These are phyloP conservation scores for Fusarium sp. DNA, from an alignment of 2,329 filamentous ascomycete genomes.

Conservation along the genomic window DNA sequence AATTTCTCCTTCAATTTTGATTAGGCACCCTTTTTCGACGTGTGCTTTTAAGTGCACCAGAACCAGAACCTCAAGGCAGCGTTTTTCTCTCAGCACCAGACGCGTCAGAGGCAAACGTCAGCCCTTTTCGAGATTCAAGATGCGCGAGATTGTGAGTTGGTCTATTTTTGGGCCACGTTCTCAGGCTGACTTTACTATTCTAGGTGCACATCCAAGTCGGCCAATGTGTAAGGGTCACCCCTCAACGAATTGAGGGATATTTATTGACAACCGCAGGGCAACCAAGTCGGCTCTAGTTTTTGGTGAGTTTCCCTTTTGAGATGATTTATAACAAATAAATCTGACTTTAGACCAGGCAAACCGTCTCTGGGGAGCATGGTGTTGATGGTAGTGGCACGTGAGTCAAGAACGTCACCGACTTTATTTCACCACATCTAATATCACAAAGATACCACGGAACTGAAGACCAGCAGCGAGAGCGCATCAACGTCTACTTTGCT, in stretches of 20 bases:
- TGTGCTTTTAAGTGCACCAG: slow-evolving; percentile 4
- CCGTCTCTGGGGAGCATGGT: slow-evolving; percentile 91
- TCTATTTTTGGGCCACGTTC: slow-evolving; percentile 6
- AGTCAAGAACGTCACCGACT: slow-evolving; percentile 24
- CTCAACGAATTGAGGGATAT: slow-evolving; percentile 52
- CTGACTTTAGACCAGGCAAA: slow-evolving; percentile 65
- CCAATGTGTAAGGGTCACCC: slow-evolving; percentile 83
- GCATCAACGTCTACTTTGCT: slow-evolving; percentile 99
- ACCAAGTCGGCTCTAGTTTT: slow-evolving; percentile 99
- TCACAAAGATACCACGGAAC: slow-evolving; percentile 80
- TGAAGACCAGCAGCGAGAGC: slow-evolving; percentile 98
- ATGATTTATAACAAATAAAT: neutral
- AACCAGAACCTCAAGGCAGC: slow-evolving; percentile 14
- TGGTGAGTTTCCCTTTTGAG: slow-evolving; percentile 61
- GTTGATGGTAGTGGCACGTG: slow-evolving; percentile 96
- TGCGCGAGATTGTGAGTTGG: slow-evolving; percentile 75
- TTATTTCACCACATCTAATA: slow-evolving; percentile 20
- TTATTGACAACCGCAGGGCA: slow-evolving; percentile 75
- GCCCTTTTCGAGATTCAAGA: slow-evolving; percentile 62
- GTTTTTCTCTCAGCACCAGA: neutral
- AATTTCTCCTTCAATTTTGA: slow-evolving; percentile 37
- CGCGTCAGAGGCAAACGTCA: slow-evolving; percentile 23
- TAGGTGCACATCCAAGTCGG: slow-evolving; percentile 99
- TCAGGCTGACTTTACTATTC: slow-evolving; percentile 68
- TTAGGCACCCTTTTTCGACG: slow-evolving; percentile 36